phyloP scores from a whole-genome alignment of 1,284 basidiomycete genomes.

The Trametes versicolor region DNA sequence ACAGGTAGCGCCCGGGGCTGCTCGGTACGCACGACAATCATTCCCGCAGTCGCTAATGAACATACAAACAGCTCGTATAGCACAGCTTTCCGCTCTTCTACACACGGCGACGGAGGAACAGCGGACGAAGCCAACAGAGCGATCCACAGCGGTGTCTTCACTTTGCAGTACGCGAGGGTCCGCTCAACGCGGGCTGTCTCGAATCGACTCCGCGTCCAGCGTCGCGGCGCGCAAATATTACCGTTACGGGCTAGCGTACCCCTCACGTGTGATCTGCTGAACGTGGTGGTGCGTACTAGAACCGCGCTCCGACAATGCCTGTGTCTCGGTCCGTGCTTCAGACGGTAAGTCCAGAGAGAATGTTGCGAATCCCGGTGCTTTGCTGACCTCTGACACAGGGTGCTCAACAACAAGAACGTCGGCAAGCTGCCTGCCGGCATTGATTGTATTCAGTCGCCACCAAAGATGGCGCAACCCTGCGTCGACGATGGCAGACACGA shows the following conservation, averaged over 20 bases:
- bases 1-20: not conserved
- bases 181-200: not conserved
- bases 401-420: not conserved
- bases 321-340: not conserved
- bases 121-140: not conserved
- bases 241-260: not conserved
- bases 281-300: not conserved
- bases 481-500: not conserved
- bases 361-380: not conserved
- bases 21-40: slow-evolving; percentile 5
- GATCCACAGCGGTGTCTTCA: not conserved
- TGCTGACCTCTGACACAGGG: not conserved
- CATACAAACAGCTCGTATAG: not conserved
- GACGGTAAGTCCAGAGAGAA: not conserved
- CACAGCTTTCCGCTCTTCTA: slow-evolving; percentile 3
- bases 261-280: not conserved
- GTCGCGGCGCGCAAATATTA: not conserved
- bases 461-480: not conserved
- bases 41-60: not conserved
- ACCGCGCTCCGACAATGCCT: not conserved
- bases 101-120: slow-evolving; percentile 5
- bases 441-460: not conserved
- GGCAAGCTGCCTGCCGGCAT: slow-evolving; percentile 1
- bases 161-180: not conserved
- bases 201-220: not conserved